Evolutionary conservation across 169 alveolate genomes (phyloP).

Genomic region (Plasmodium inui): DNA sequence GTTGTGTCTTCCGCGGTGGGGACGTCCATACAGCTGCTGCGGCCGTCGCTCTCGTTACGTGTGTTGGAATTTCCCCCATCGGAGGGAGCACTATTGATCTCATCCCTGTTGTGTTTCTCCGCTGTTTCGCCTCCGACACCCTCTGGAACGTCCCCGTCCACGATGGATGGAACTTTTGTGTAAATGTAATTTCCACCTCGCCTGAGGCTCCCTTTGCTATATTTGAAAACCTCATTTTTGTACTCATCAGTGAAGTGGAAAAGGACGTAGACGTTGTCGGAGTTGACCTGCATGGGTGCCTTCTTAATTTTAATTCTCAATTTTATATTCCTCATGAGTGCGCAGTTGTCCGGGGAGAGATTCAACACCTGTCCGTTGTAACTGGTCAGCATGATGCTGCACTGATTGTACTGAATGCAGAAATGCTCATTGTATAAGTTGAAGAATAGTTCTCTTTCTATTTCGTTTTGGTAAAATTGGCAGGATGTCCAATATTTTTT

Average conservation of each 20-base stretch:
- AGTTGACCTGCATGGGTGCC: constrained; percentile 22
- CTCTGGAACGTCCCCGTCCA: not conserved
- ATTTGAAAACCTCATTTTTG: constrained; percentile 5
- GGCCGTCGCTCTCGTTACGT: not conserved
- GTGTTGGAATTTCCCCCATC: not conserved
- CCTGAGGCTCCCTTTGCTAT: constrained; percentile 31
- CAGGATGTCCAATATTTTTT: not conserved
- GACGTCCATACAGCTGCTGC: not conserved
- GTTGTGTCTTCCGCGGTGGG: not conserved
- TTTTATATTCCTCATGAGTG: constrained; percentile 41
- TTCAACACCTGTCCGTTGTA: constrained; percentile 37
- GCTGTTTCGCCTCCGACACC: not conserved
- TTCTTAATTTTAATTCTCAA: constrained; percentile 44
- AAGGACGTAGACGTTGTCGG: constrained; percentile 13
- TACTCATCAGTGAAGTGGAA: constrained; percentile 17
- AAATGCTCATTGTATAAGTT: constrained; percentile 2
- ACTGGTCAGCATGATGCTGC: not conserved
- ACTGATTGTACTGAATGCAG: not conserved
- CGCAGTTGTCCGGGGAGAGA: constrained; percentile 24
- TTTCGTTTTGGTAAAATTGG: constrained; percentile 2
- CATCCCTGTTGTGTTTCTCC: not conserved
- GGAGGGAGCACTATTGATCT: not conserved
- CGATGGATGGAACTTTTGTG: constrained; percentile 1
- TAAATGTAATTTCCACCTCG: constrained; percentile 25
- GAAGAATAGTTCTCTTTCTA: constrained; percentile 24